phyloP scores from a whole-genome alignment of 1,139 yeast species.

The Kodamaea alishanica region DNA sequence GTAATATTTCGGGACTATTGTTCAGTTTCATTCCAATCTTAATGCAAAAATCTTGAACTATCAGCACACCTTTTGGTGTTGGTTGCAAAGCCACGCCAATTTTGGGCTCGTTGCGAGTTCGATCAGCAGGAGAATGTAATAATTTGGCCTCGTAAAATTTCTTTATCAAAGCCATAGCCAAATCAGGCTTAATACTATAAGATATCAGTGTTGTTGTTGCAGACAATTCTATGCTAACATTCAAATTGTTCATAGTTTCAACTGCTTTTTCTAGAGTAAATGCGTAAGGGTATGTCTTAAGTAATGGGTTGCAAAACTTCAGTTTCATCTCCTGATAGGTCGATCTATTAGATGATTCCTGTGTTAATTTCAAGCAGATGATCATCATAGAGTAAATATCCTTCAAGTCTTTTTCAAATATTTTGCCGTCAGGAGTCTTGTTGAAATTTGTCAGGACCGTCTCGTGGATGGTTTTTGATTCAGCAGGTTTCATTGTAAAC shows the following conservation, averaged over 20 bases:
- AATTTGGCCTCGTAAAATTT: conserved; percentile 64
- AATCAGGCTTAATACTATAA: conserved; percentile 51
- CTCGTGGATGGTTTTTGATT: conserved; percentile 29
- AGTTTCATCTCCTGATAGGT: not conserved
- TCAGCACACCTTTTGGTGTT: conserved; percentile 85
- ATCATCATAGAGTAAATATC: conserved; percentile 54
- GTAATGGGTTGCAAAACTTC: conserved; percentile 10
- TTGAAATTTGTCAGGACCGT: conserved; percentile 40
- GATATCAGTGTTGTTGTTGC: conserved; percentile 57
- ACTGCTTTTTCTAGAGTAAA: conserved; percentile 56
- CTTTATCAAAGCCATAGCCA: conserved; percentile 50
- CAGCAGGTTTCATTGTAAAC: no score
- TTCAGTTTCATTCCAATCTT: conserved; percentile 49
- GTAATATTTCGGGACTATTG: conserved; percentile 43
- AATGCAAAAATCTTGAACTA: conserved; percentile 58
- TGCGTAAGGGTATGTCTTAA: conserved; percentile 42
- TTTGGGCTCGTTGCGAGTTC: conserved; percentile 54
- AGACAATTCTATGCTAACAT: conserved; percentile 44
- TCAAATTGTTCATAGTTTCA: conserved; percentile 45
- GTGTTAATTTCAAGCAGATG: conserved; percentile 43
- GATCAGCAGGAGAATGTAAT: conserved; percentile 72
- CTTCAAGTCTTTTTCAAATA: conserved; percentile 54
- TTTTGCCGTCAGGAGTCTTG: conserved; percentile 49
- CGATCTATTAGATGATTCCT: not conserved
- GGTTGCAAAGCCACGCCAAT: conserved; percentile 59